phyloP scores from a whole-genome alignment of 345 rosid genomes.

The Citrus reticulata region DNA sequence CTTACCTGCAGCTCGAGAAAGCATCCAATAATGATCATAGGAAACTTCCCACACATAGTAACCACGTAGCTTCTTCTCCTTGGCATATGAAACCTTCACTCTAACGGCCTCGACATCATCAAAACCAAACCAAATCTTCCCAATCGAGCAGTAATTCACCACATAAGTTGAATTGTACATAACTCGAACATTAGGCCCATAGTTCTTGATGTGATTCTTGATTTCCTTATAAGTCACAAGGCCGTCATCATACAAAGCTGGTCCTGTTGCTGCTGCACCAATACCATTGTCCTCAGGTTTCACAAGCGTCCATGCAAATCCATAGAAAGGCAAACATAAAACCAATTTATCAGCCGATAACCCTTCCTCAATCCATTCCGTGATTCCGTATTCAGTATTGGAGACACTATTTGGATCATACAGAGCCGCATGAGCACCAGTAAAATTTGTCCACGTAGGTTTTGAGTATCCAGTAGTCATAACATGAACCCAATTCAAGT shows the following conservation, averaged over 20 bases:
- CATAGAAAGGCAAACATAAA: slow-evolving; percentile 29
- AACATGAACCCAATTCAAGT: slow-evolving; percentile 26
- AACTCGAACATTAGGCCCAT: background rate
- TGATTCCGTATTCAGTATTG: slow-evolving; percentile 17
- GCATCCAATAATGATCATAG: slow-evolving; percentile 39
- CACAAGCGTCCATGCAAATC: slow-evolving; percentile 25
- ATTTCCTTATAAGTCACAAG: slow-evolving; percentile 22
- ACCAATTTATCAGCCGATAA: slow-evolving; percentile 17
- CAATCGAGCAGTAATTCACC: slow-evolving; percentile 19
- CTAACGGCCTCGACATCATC: slow-evolving; percentile 34
- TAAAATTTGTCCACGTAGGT: slow-evolving; percentile 12
- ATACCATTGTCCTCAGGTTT: background rate
- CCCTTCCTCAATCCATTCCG: background rate
- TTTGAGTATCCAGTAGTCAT: slow-evolving; percentile 9
- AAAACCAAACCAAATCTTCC: slow-evolving; percentile 38
- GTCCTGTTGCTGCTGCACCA: slow-evolving; percentile 21
- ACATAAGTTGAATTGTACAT: slow-evolving; percentile 35
- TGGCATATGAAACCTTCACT: slow-evolving; percentile 38
- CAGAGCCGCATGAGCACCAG: slow-evolving; percentile 18
- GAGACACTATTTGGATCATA: slow-evolving; percentile 8
- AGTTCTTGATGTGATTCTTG: slow-evolving; percentile 6
- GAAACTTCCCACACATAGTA: slow-evolving; percentile 27
- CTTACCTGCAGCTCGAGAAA: slow-evolving; percentile 24
- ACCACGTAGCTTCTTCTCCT: slow-evolving; percentile 34
- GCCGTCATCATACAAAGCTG: background rate